Conservation (phyloP, 139 green algal species). For the Chlorella sorokiniana region DNA sequence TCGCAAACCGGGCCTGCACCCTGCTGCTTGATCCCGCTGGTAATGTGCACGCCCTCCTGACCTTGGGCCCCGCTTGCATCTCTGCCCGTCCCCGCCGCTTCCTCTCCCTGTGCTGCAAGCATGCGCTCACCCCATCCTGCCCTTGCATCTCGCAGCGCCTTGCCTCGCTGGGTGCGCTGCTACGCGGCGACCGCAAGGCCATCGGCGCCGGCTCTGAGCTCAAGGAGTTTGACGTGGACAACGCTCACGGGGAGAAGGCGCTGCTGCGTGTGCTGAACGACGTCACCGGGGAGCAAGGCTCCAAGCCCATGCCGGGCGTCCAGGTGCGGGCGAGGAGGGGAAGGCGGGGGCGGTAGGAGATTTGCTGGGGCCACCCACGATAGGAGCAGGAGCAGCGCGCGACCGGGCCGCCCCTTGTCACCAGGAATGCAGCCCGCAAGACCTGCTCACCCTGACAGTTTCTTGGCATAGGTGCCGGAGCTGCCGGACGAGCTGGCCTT, state of each 20-base stretch:
- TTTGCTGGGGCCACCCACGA: too few relatives aligned
- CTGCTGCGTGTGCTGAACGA: slow-evolving; percentile 27
- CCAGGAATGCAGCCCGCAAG: neutral
- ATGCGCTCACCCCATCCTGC: neutral
- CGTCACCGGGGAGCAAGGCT: slow-evolving; percentile 1
- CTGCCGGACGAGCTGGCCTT: neutral
- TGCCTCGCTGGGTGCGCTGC: slow-evolving; percentile 78
- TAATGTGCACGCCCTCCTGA: too few relatives aligned
- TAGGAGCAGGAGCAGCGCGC: too few relatives aligned
- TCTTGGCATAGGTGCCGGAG: slow-evolving; percentile 3
- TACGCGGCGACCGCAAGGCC: slow-evolving; percentile 46
- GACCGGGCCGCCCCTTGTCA: too few relatives aligned
- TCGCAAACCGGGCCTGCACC: neutral
- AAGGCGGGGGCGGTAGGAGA: neutral
- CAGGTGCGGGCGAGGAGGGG: neutral
- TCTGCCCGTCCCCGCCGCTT: too few relatives aligned
- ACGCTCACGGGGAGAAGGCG: slow-evolving; percentile 22
- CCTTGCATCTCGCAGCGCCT: slow-evolving; percentile 56
- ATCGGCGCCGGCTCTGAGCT: slow-evolving; percentile 46
- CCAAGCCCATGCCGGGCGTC: slow-evolving; percentile 31
- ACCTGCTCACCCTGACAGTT: too few relatives aligned
- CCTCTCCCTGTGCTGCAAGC: too few relatives aligned
- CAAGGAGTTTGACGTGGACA: slow-evolving; percentile 43
- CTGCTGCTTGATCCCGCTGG: neutral
- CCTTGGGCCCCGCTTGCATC: too few relatives aligned